Conservation (phyloP, 192 early-diverging fungal genomes). For the Rhizoclosmatium globosum region DNA sequence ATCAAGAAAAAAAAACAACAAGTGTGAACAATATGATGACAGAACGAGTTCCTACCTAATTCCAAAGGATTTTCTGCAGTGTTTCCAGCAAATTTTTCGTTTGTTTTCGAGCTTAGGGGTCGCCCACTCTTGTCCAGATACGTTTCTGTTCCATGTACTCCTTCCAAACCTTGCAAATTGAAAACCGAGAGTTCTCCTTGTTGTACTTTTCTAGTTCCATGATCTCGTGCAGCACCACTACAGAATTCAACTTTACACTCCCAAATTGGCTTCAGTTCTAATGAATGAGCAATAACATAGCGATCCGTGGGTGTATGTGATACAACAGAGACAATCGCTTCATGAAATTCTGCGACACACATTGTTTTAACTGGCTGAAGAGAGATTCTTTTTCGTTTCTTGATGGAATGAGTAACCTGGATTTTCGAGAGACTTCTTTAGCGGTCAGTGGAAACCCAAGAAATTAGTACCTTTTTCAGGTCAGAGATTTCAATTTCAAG, state of each 20-base stretch:
- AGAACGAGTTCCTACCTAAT: neutral
- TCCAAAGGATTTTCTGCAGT: neutral
- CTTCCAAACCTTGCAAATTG: neutral
- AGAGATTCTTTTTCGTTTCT: conserved; percentile 1
- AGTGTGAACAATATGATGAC: neutral
- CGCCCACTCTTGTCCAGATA: conserved; percentile 19
- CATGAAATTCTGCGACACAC: conserved; percentile 28
- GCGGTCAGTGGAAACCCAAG: neutral
- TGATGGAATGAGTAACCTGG: conserved; percentile 1
- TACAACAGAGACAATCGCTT: conserved; percentile 22
- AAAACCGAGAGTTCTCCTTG: neutral
- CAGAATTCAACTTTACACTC: conserved; percentile 24
- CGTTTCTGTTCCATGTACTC: conserved; percentile 12
- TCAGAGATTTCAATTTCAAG: conserved; percentile 15
- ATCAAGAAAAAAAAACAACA: neutral
- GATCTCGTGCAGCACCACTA: conserved; percentile 13
- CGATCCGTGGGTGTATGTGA: conserved; percentile 19
- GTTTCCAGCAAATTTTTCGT: too few species aligned
- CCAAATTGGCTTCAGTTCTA: conserved; percentile 20
- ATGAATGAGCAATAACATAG: conserved; percentile 4
- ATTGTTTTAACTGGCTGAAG: conserved; percentile 15
- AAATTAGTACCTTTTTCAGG: conserved; percentile 10
- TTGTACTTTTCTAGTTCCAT: neutral
- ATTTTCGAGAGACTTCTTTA: neutral
- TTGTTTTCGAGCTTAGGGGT: too few species aligned